phyloP scores from a whole-genome alignment of 1,284 basidiomycete species.

The Fomitopsis palustris region DNA sequence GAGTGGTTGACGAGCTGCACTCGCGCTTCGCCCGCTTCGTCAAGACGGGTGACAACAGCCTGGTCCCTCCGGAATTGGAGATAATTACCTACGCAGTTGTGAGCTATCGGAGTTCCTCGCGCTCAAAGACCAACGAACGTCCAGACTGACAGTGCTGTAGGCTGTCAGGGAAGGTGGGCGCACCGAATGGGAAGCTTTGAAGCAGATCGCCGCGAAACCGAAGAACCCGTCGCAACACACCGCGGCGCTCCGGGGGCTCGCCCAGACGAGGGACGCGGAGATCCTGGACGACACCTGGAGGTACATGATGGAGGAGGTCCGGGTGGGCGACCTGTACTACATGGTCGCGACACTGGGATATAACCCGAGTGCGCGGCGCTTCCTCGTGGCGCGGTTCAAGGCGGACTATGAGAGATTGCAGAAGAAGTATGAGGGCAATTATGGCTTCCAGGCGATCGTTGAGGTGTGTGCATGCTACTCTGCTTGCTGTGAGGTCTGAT shows the following conservation, averaged over 20 bases:
- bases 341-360: slow-evolving; percentile 42
- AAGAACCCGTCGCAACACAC: slow-evolving; percentile 70
- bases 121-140: neutral
- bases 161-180: slow-evolving; percentile 43
- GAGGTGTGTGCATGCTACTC: slow-evolving; percentile 37
- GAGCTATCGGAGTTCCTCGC: slow-evolving; percentile 23
- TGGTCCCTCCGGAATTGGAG: slow-evolving; percentile 78
- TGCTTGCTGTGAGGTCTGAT: neutral
- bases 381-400: slow-evolving; percentile 45
- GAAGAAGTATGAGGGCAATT: slow-evolving; percentile 71
- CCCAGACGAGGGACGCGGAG: slow-evolving; percentile 39
- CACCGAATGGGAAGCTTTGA: slow-evolving; percentile 75
- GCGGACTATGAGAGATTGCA: slow-evolving; percentile 63
- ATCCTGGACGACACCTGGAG: slow-evolving; percentile 58
- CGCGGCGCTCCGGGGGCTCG: slow-evolving; percentile 63
- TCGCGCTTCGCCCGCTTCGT: slow-evolving; percentile 74
- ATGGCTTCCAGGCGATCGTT: slow-evolving; percentile 49
- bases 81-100: slow-evolving; percentile 50
- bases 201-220: slow-evolving; percentile 69
- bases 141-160: slow-evolving; percentile 41
- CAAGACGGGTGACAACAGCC: slow-evolving; percentile 72
- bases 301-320: slow-evolving; percentile 50
- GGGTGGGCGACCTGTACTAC: slow-evolving; percentile 66
- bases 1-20: slow-evolving; percentile 73
- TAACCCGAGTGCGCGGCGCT: slow-evolving; percentile 43